phyloP scores from a whole-genome alignment of 257 asterid genomes.

The Lycium barbarum region DNA sequence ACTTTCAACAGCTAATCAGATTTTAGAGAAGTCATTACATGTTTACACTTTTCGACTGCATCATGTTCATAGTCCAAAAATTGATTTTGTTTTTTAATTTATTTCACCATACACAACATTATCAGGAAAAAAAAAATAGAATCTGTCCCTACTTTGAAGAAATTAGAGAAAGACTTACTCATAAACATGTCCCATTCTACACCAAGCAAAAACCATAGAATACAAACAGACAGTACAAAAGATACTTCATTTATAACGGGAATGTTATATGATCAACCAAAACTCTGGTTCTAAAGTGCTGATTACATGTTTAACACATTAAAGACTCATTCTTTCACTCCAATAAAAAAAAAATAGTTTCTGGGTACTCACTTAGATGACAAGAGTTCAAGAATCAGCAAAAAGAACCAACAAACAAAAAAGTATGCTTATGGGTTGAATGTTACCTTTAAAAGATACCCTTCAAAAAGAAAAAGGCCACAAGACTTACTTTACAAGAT shows the following conservation, averaged over 20 bases:
- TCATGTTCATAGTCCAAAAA: neutral
- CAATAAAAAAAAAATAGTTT: neutral
- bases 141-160: neutral
- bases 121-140: neutral
- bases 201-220: neutral
- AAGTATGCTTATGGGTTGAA: neutral
- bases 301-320: neutral
- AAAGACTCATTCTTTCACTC: neutral
- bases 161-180: neutral
- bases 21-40: neutral
- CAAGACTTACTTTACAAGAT: neutral
- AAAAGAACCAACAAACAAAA: neutral
- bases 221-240: neutral
- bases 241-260: neutral
- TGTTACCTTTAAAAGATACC: constrained; percentile 19
- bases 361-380: neutral
- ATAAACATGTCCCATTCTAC: neutral
- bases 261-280: neutral
- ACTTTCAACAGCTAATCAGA: neutral
- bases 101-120: neutral
- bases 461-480: neutral
- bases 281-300: neutral
- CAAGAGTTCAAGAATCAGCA: neutral
- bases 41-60: neutral
- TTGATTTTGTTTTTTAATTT: neutral